Conservation (phyloP, 31 red algal genomes). For the Odonthalia washingtoniensis region DNA sequence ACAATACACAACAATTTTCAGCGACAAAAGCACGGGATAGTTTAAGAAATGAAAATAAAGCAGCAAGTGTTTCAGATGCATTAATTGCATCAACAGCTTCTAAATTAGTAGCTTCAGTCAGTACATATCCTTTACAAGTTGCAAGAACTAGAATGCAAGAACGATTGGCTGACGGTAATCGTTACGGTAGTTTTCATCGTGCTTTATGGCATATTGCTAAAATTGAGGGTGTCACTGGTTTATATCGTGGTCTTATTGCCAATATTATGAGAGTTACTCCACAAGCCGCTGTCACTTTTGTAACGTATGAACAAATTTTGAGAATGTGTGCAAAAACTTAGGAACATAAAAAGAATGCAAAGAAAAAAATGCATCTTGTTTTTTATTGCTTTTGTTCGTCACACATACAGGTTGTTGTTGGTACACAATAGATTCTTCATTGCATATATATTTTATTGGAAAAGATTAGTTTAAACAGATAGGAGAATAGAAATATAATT, state of each 20-base stretch:
- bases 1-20: conserved; percentile 30
- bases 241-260: conserved; percentile 93
- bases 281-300: conserved; percentile 93
- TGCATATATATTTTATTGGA: too few species aligned
- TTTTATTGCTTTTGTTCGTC: too few species aligned
- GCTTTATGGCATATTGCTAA: conserved; percentile 69
- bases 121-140: conserved; percentile 97
- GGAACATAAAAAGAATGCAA: too few species aligned
- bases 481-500: too few species aligned
- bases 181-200: conserved; percentile 86
- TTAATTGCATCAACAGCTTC: conserved; percentile 40
- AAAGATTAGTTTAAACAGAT: too few species aligned
- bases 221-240: conserved; percentile 81
- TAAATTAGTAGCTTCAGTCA: conserved; percentile 84
- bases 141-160: conserved; percentile 92
- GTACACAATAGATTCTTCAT: too few species aligned
- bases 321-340: not conserved
- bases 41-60: not conserved
- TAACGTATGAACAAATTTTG: conserved; percentile 77
- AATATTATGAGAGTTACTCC: conserved; percentile 90
- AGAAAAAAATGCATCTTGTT: too few species aligned
- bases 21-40: conserved; percentile 65
- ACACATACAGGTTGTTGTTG: too few species aligned
- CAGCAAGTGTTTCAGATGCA: conserved; percentile 78
- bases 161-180: conserved; percentile 69